Base-by-base conservation (phyloP, 805 yeast genomes). In the Scheffersomyces lignosus region DNA sequence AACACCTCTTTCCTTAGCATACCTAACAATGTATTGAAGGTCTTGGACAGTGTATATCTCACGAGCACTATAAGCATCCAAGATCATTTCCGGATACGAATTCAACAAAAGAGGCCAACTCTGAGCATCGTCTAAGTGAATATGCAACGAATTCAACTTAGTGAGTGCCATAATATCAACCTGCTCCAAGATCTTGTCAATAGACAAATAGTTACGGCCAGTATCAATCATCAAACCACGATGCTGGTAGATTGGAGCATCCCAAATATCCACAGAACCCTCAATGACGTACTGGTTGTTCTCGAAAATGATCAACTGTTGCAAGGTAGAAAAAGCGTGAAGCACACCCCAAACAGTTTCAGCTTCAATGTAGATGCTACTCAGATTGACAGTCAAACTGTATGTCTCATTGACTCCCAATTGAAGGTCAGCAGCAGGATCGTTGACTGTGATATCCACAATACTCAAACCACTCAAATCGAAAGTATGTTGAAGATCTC, bases 261-360 rank as follows among this genome's bases (percentile, higher is more conserved):
- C 74, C 33, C 32, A 31, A 36, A 69, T 60, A 3, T 43, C 33
- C 5, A 68, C 68, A 1, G 62, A 44, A 25, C 45, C 53, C 46
- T 67, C 74, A 26, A 70, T 51, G 25, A 41, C 37, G 33, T 52
- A 60, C 5, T 44, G 29, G 4, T 41, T 40, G 10, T 52, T 46
- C 25, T 58, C 53, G 29, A 52, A 55, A n/a, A 64, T 40, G n/a
- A 69, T 45, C 20, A 70, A 33, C 44, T 70, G 74, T 37, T 67
- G 66, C 23, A 69, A 47, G 2, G 75, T 69, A 6, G 60, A 51
- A 26, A 70, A 56, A 0, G 65, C 72, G 42, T 66, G 62, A 30
- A 70, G 48, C 2, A 65, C 72, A 10, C 74, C 75, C 72, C 71
- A 69, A 4, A 54, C 44, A 3, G 72, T 68, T 14, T 29, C 46